Base-by-base conservation (phyloP, 1,284 basidiomycete species). In the Sporisorium iseilematis-ciliati region DNA sequence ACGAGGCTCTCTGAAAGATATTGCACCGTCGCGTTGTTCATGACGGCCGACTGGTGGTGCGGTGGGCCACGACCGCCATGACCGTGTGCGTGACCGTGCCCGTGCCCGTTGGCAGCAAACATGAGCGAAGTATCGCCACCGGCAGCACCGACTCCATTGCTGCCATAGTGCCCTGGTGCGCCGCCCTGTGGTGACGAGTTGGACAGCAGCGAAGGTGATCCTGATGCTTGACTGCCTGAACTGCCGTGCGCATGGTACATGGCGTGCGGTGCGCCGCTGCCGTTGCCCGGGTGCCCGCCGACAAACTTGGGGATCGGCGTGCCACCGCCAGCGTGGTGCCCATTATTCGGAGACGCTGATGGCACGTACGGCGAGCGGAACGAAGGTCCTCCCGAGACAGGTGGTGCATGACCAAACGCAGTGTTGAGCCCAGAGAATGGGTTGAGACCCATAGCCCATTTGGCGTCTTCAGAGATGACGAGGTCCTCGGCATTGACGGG, bases 361-460 rank as follows among this genome's bases (percentile, higher is more conserved):
- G 62, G 57, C 7, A 52, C 20, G n/a, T 71, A 59, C 14, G 63
- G 54, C 12, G 69, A 57, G 18, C 63, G 55, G 48, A 62, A 72
- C 1, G 62, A 48, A 2, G 46, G 49, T 0, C 55, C 58, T 0
- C 55, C 58, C 2, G 50, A 49, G 7, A 29, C 26, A 8, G 46
- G 38, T 0, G 61, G 40, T 5, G 45, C 40, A 3, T 41, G 16
- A 25, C 55, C 59, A 8, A 69, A 57, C 2, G 65, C 54, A n/a
- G 45, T 68, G 33, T 66, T 58, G 4, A 62, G 46, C 43, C 68
- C 66, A 4, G 63, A 53, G 40, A 75, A 69, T 3, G 72, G 72
- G 29, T 75, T 67, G 26, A 76, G 43, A 10, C 73, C 73, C 73
- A 76, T 71, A 1, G 73, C 73, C 73, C 73, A 76, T 40, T 67